Base-by-base conservation (phyloP, 1,139 yeast genomes). In the Geotrichum citri-aurantii region DNA sequence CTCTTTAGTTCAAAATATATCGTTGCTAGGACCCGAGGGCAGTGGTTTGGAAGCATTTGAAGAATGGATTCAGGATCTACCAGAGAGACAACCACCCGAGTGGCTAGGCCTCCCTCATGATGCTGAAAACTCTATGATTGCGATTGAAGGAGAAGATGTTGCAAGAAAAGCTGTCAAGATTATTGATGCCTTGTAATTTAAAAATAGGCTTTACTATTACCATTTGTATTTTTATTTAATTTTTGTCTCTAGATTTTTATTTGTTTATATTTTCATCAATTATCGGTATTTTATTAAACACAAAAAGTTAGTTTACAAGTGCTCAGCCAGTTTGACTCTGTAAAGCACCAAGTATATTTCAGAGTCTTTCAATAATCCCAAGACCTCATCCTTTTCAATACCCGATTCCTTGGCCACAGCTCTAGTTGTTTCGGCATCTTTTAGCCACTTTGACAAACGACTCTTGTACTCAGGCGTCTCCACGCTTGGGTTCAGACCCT, bases 61-160 rank as follows among this genome's bases (percentile, higher is more conserved):
- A 4, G 60, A 67, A 2, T 88, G 95, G 95, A 76, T 85, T 11
- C 63, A 69, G 0, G 58, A 65, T 0, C 69, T 88, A 56, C 93
- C 93, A 0, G 82, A 77, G n/a, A 65, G 75, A 12, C 81, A 81
- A 49, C 85, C 90, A 0, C 76, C 86, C 33, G 69, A 75, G 1
- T 88, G 95, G 93, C 70, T 86, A 19, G 87, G 84, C 0, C 72
- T 88, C 48, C 75, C 77, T 1, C 75, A 71, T 3, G 74, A 77
- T 49, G 82, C 79, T 1, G 81, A 79, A 44, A 66, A 65, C 29
- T 65, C 66, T 7, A 66, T 71, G 71, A 68, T 65, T 48, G 61
- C 40, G 33, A 64, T 52, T 11, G 66, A 66, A 53, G 71, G 71
- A 42, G 51, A 57, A 7, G 49, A 52, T 31, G 56, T 57, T 48